Conservation (phyloP, 495 filamentous ascomycete genomes). For the Haplographium delicatum region DNA sequence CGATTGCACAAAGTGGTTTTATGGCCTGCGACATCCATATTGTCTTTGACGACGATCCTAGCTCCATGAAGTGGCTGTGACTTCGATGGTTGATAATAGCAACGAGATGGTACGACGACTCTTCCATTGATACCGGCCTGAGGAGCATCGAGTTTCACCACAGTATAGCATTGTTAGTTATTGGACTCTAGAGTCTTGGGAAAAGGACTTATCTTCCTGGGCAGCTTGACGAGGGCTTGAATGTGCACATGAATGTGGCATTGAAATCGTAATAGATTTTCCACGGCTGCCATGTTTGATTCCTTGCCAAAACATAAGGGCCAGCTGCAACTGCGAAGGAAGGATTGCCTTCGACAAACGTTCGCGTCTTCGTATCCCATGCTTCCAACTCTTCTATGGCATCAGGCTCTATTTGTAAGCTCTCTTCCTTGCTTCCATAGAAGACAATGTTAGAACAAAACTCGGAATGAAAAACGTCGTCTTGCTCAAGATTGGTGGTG, state of each 20-base stretch:
- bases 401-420: slow-evolving; percentile 1
- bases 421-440: slow-evolving; percentile 2
- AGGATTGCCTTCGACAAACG: background rate
- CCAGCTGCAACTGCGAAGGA: background rate
- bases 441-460: slow-evolving; percentile 7
- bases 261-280: slow-evolving; percentile 4
- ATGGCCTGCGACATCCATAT: slow-evolving; percentile 48
- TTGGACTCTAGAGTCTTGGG: background rate
- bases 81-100: slow-evolving; percentile 8
- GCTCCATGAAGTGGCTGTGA: slow-evolving; percentile 2
- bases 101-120: slow-evolving; percentile 10
- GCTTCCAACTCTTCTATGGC: background rate
- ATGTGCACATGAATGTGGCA: slow-evolving; percentile 6
- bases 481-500: background rate
- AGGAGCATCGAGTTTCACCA: slow-evolving; percentile 1
- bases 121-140: background rate
- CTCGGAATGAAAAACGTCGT: slow-evolving; percentile 5
- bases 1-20: slow-evolving; percentile 49
- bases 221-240: slow-evolving; percentile 5
- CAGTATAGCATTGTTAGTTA: slow-evolving; percentile 4
- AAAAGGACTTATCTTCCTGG: background rate
- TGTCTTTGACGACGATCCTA: slow-evolving; percentile 55
- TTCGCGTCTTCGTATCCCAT: slow-evolving; percentile 3
- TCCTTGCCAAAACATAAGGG: background rate
- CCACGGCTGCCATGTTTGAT: slow-evolving; percentile 1